A percentile compares a stretch with the other conserved stretches of the same genome.
phyloP scores from a whole-genome alignment of 768 basidiomycete genomes.

The Lactifluus piperatus region DNA sequence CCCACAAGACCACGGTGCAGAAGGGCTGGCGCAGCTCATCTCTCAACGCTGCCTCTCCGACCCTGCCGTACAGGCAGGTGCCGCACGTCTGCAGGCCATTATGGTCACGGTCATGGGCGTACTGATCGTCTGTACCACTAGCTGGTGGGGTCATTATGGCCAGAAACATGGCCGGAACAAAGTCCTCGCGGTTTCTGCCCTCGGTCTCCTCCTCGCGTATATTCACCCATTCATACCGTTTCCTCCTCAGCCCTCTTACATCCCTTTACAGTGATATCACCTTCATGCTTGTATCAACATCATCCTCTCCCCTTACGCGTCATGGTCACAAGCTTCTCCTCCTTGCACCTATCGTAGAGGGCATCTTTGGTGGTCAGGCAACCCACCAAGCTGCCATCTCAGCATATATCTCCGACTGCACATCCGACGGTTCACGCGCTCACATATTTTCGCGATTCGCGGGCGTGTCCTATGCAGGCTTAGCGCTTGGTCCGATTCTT shows the following conservation, averaged over 20 bases:
- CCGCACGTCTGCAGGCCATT: conserved; percentile 66
- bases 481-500: conserved; percentile 72
- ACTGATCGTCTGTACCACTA: conserved; percentile 74
- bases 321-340: conserved; percentile 72
- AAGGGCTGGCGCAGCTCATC: conserved; percentile 33
- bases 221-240: conserved; percentile 33
- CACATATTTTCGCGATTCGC: conserved; percentile 49
- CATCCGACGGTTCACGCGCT: conserved; percentile 73
- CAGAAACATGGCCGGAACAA: conserved; percentile 70
- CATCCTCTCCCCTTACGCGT: conserved; percentile 45
- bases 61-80: conserved; percentile 55
- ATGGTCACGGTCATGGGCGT: conserved; percentile 72
- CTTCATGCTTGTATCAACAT: conserved; percentile 70
- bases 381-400: conserved; percentile 53
- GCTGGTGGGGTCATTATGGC: conserved; percentile 78
- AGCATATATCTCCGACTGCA: conserved; percentile 69
- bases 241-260: not conserved
- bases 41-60: conserved; percentile 35
- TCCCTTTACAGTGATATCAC: conserved; percentile 52
- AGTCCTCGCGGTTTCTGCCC: conserved; percentile 55
- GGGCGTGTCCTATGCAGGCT: conserved; percentile 69
- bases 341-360: conserved; percentile 71
- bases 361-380: conserved; percentile 73
- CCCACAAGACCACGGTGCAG: conserved; percentile 25
- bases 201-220: conserved; percentile 69